These are phyloP conservation scores for Penicillium herquei DNA, from an alignment of 495 filamentous ascomycete genomes.

Conservation along the genomic window DNA sequence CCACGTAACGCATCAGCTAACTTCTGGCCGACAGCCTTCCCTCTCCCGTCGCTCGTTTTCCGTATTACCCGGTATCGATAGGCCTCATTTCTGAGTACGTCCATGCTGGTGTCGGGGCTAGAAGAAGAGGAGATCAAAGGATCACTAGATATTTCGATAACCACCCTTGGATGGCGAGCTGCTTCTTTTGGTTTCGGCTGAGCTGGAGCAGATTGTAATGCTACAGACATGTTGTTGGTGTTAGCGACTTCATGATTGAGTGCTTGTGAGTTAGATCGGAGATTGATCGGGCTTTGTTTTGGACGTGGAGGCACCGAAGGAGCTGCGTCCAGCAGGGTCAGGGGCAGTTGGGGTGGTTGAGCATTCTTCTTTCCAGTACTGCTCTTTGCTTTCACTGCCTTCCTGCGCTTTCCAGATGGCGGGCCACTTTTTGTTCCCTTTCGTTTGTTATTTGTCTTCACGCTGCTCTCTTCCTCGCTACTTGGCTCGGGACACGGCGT, in stretches of 20 bases:
- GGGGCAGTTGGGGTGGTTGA: slow-evolving; percentile 6
- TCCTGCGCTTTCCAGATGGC: slow-evolving; percentile 15
- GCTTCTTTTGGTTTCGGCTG: background rate
- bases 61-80: background rate
- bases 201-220: background rate
- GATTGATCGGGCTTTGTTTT: background rate
- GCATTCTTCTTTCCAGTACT: background rate
- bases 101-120: background rate
- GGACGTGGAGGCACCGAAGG: background rate
- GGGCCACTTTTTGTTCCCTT: slow-evolving; percentile 5
- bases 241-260: background rate
- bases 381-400: background rate
- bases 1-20: slow-evolving; percentile 26
- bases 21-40: slow-evolving; percentile 26
- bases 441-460: slow-evolving; percentile 3
- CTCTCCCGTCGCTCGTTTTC: slow-evolving; percentile 20
- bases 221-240: background rate
- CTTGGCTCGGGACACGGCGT: slow-evolving; percentile 15
- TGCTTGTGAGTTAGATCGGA: background rate
- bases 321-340: slow-evolving; percentile 4
- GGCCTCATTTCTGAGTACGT: background rate
- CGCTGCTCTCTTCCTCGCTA: background rate
- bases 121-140: background rate
- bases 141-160: slow-evolving; percentile 14
- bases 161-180: background rate